A percentile compares a stretch with the other conserved stretches of the same genome.
Conservation (phyloP, 441 rosid genomes). For the Jatropha podagrica region DNA sequence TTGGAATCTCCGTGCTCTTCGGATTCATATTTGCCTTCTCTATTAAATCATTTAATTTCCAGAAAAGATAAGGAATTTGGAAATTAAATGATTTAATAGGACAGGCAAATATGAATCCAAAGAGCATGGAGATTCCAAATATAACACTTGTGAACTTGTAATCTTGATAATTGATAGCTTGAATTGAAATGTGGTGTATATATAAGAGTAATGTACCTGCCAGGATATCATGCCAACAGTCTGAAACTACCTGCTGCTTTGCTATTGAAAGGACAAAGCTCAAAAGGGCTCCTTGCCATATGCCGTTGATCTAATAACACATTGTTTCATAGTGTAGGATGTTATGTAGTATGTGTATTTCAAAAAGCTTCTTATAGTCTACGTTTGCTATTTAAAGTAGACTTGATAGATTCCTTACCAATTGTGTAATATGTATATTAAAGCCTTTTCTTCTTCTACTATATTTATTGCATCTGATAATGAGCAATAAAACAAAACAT, state of each 20-base stretch:
- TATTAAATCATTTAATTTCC: slow-evolving; percentile 72
- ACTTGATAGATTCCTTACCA: too few relatives aligned
- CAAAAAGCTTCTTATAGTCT: too few relatives aligned
- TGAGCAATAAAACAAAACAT: too few relatives aligned
- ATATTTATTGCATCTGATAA: too few relatives aligned
- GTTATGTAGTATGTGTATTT: too few relatives aligned
- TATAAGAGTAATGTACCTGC: not conserved
- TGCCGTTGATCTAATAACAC: too few relatives aligned
- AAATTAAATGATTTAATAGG: slow-evolving; percentile 67
- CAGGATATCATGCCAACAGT: not conserved
- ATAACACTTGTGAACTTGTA: slow-evolving; percentile 24
- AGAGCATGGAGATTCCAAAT: slow-evolving; percentile 52
- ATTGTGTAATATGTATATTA: too few relatives aligned
- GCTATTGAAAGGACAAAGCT: not conserved
- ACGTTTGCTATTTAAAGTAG: too few relatives aligned
- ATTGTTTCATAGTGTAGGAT: too few relatives aligned
- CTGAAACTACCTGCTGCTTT: not conserved
- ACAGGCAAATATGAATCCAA: slow-evolving; percentile 58
- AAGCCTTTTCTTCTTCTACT: too few relatives aligned
- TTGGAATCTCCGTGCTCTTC: slow-evolving; percentile 54
- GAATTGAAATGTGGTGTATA: not conserved
- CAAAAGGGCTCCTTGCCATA: not conserved
- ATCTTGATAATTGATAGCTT: not conserved
- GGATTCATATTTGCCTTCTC: slow-evolving; percentile 59
- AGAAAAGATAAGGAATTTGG: slow-evolving; percentile 38